These are phyloP conservation scores for Camelina hispida DNA, from an alignment of 345 rosid genomes.

Conservation along the genomic window DNA sequence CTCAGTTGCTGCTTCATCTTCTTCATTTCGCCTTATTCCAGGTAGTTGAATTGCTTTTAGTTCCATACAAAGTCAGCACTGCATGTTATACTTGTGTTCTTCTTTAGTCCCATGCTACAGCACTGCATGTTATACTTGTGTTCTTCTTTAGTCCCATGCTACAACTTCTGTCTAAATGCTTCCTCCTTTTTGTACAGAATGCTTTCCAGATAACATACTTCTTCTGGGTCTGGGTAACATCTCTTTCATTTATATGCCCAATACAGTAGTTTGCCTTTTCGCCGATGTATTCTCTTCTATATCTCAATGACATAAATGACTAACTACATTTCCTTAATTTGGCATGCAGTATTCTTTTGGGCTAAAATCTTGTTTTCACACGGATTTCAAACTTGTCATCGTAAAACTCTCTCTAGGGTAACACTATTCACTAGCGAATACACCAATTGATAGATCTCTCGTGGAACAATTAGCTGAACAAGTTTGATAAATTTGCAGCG, in stretches of 20 bases:
- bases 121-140: conserved; percentile 2
- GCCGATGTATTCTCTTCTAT: background rate
- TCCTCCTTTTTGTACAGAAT: conserved; percentile 55
- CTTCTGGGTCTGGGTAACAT: conserved; percentile 82
- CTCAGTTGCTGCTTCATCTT: conserved; percentile 74
- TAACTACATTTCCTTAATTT: background rate
- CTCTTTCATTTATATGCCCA: conserved; percentile 1
- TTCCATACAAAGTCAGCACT: background rate
- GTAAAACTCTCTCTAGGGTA: conserved; percentile 68
- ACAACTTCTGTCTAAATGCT: conserved; percentile 11
- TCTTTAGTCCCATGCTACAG: too few relatives aligned
- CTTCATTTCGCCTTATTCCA: conserved; percentile 87
- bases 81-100: conserved; percentile 13
- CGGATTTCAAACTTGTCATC: conserved; percentile 52
- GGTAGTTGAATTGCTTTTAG: conserved; percentile 48
- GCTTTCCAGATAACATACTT: conserved; percentile 94
- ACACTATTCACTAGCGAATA: background rate
- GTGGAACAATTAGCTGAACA: conserved; percentile 9
- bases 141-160: conserved; percentile 7
- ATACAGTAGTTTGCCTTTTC: conserved; percentile 9
- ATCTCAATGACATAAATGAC: background rate
- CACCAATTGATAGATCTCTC: background rate
- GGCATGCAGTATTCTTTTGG: conserved; percentile 71
- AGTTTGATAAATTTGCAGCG: conserved; percentile 51
- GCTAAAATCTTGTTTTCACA: conserved; percentile 72